Conservation (phyloP, 306 rosid species). For the Benincasa hispida region DNA sequence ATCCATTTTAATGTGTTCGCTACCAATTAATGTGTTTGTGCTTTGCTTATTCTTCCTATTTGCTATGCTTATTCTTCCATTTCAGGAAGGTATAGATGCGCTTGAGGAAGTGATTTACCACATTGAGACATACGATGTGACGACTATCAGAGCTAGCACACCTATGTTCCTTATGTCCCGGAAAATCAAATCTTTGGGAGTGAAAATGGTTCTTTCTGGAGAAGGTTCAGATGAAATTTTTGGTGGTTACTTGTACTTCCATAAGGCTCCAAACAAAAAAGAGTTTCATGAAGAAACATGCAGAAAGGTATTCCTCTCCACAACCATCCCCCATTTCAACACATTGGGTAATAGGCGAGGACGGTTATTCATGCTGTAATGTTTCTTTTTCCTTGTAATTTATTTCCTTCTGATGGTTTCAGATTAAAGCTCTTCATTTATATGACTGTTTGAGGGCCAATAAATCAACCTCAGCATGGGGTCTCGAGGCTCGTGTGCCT, state of each 20-base stretch:
- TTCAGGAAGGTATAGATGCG: conserved; percentile 97
- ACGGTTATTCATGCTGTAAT: neutral
- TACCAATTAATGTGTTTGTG: neutral
- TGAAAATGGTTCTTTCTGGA: conserved; percentile 99
- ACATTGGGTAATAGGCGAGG: neutral
- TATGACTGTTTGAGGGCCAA: conserved; percentile 96
- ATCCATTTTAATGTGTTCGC: neutral
- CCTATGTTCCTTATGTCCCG: conserved; percentile 99
- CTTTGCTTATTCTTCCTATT: neutral
- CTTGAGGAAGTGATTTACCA: conserved; percentile 96
- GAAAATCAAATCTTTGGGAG: conserved; percentile 94
- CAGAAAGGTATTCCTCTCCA: conserved; percentile 48
- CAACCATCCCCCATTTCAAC: neutral
- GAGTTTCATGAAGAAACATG: conserved; percentile 93
- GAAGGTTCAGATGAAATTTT: conserved; percentile 98
- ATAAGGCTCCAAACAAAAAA: conserved; percentile 90
- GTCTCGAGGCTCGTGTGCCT: conserved; percentile 97
- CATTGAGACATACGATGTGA: conserved; percentile 90
- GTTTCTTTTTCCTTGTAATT: neutral
- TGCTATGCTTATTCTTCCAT: neutral
- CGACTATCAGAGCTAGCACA: conserved; percentile 93
- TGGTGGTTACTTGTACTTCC: conserved; percentile 96
- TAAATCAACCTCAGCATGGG: conserved; percentile 98
- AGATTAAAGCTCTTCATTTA: conserved; percentile 94
- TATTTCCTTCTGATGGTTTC: conserved; percentile 12